These are phyloP conservation scores for Hapsidospora chrysogenum DNA, from an alignment of 495 filamentous ascomycete species.

Conservation along the genomic window DNA sequence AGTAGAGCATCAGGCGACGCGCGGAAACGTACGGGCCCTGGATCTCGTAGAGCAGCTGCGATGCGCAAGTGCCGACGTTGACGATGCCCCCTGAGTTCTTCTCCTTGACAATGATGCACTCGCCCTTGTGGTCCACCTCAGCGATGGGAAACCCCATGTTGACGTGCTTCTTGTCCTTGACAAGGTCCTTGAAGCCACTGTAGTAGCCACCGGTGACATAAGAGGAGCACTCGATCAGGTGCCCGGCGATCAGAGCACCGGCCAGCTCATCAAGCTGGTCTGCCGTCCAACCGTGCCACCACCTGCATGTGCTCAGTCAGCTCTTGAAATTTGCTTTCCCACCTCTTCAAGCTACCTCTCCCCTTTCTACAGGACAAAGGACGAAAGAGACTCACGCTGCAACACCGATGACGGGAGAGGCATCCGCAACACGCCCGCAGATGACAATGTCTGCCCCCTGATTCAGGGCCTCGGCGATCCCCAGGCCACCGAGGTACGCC, in stretches of 20 bases:
- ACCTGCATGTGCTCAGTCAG: slow-evolving; percentile 8
- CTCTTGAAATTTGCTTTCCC: slow-evolving; percentile 20
- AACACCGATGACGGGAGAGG: slow-evolving; percentile 27
- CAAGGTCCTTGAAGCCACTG: slow-evolving; percentile 36
- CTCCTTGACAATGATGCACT: slow-evolving; percentile 17
- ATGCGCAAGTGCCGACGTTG: slow-evolving; percentile 7
- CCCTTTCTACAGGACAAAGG: neutral
- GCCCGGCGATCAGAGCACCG: slow-evolving; percentile 33
- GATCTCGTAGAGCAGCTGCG: slow-evolving; percentile 44
- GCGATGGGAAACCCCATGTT: slow-evolving; percentile 42
- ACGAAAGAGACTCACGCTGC: neutral
- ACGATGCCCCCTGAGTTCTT: slow-evolving; percentile 8
- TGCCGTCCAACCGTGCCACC: slow-evolving; percentile 30
- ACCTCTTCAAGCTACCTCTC: slow-evolving; percentile 32
- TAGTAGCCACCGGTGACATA: slow-evolving; percentile 43
- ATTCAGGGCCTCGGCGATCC: slow-evolving; percentile 26
- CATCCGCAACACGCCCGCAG: slow-evolving; percentile 33
- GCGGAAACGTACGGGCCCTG: slow-evolving; percentile 27
- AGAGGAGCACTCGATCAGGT: slow-evolving; percentile 38
- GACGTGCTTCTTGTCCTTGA: slow-evolving; percentile 19
- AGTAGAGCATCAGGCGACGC: neutral
- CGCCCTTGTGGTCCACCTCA: slow-evolving; percentile 33
- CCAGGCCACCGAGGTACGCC: slow-evolving; percentile 24
- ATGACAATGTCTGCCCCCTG: slow-evolving; percentile 36
- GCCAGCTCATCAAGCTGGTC: slow-evolving; percentile 31